These are phyloP conservation scores for Thielaviopsis cerberus DNA, from an alignment of 2,329 filamentous ascomycete species.

Conservation along the genomic window DNA sequence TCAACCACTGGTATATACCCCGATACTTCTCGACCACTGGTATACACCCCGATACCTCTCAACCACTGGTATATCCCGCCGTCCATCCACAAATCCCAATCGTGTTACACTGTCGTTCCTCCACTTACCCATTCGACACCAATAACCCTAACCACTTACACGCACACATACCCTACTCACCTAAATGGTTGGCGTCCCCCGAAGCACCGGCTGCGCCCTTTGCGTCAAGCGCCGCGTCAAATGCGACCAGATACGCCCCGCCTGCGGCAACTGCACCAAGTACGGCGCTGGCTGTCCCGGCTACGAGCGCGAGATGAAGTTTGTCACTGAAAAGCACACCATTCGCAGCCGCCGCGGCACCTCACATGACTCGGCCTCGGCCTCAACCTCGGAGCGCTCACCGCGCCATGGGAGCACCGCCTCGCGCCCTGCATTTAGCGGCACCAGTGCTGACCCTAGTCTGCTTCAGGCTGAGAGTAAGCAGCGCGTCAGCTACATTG, in stretches of 20 bases:
- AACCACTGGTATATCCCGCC: too few species aligned
- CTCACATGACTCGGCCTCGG: constrained; percentile 1
- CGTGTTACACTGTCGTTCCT: too few species aligned
- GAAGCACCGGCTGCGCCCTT: constrained; percentile 19
- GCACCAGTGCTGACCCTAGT: neutral
- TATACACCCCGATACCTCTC: too few species aligned
- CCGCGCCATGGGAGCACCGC: neutral
- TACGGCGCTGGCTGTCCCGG: constrained; percentile 23
- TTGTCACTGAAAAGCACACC: constrained; percentile 23
- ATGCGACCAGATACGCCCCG: constrained; percentile 27
- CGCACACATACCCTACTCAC: neutral
- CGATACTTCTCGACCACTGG: too few species aligned
- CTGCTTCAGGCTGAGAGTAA: neutral
- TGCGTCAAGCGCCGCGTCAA: constrained; percentile 25
- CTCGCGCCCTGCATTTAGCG: neutral
- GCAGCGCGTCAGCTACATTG: neutral
- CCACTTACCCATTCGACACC: neutral
- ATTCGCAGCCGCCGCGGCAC: constrained; percentile 15
- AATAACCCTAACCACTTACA: neutral
- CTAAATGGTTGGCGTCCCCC: constrained; percentile 14
- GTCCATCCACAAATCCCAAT: too few species aligned
- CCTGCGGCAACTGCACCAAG: constrained; percentile 22
- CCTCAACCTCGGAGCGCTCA: neutral
- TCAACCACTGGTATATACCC: too few species aligned
- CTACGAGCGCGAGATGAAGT: constrained; percentile 22